A percentile compares a stretch with the other conserved stretches of the same genome.
phyloP scores from a whole-genome alignment of 2,329 filamentous ascomycete species.

The Tricladium varicosporioides region DNA sequence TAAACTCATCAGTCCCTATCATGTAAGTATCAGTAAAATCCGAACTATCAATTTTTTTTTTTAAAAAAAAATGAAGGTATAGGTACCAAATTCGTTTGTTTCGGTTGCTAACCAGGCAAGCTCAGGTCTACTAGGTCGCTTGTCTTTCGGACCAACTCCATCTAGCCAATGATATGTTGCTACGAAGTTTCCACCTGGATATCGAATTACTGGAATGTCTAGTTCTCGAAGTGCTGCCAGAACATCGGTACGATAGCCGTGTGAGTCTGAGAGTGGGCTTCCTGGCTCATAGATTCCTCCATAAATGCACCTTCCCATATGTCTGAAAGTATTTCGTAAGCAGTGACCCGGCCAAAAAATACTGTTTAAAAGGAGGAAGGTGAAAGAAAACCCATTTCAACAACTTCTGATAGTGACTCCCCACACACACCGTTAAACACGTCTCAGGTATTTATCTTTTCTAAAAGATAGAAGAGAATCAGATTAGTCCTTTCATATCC shows the following conservation, averaged over 20 bases:
- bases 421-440: too few species aligned
- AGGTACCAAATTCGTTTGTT: slow-evolving; percentile 69
- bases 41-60: neutral
- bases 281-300: slow-evolving; percentile 80
- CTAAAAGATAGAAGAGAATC: too few species aligned
- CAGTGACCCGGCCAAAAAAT: slow-evolving; percentile 4
- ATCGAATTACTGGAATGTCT: slow-evolving; percentile 73
- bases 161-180: slow-evolving; percentile 86
- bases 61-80: neutral
- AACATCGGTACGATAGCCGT: slow-evolving; percentile 79
- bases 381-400: neutral
- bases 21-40: neutral
- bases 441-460: too few species aligned
- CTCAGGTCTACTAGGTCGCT: slow-evolving; percentile 63
- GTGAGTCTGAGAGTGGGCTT: slow-evolving; percentile 68
- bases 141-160: slow-evolving; percentile 70
- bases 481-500: too few species aligned
- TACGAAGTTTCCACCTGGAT: slow-evolving; percentile 81
- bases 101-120: slow-evolving; percentile 78
- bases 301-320: slow-evolving; percentile 89
- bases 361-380: neutral
- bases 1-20: slow-evolving; percentile 71
- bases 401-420: too few species aligned
- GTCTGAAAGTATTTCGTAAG: slow-evolving; percentile 44
- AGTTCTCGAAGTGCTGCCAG: slow-evolving; percentile 71